These are phyloP conservation scores for Amylocarpus encephaloides DNA, from an alignment of 2,329 filamentous ascomycete genomes.

Conservation along the genomic window DNA sequence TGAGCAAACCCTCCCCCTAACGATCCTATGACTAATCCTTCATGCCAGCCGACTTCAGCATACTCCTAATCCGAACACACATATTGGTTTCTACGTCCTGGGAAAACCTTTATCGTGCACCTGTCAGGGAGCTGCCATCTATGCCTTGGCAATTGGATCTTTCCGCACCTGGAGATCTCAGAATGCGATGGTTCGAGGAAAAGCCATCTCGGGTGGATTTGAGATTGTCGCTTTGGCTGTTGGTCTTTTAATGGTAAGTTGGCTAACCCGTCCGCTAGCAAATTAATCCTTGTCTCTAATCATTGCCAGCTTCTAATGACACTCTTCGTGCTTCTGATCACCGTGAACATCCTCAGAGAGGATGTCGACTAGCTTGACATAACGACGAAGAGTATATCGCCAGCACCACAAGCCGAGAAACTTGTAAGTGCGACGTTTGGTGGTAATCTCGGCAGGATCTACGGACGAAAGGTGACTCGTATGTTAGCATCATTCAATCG, in stretches of 20 bases:
- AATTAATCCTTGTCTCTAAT: slow-evolving; percentile 5
- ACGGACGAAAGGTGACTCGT: neutral
- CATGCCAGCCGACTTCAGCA: slow-evolving; percentile 44
- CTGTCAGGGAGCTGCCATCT: slow-evolving; percentile 38
- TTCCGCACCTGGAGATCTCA: slow-evolving; percentile 57
- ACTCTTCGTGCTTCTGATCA: slow-evolving; percentile 26
- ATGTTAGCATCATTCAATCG: too few species aligned
- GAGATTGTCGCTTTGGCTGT: slow-evolving; percentile 46
- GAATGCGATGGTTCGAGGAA: slow-evolving; percentile 50
- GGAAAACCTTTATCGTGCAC: slow-evolving; percentile 50
- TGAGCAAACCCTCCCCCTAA: slow-evolving; percentile 14
- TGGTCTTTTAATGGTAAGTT: slow-evolving; percentile 43
- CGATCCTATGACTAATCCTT: slow-evolving; percentile 13
- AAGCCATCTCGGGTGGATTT: slow-evolving; percentile 51
- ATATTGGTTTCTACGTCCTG: slow-evolving; percentile 53
- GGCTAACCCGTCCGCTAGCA: neutral
- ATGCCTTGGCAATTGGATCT: slow-evolving; percentile 43
- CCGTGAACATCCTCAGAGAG: slow-evolving; percentile 28
- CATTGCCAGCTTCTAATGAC: slow-evolving; percentile 22
- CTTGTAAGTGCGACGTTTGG: neutral
- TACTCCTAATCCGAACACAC: slow-evolving; percentile 27
- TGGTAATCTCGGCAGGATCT: neutral
- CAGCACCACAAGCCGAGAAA: slow-evolving; percentile 7
- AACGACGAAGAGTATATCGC: neutral
- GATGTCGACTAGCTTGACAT: slow-evolving; percentile 6